These are phyloP conservation scores for Monsonia emarginata DNA, from an alignment of 441 rosid species.

Conservation along the genomic window DNA sequence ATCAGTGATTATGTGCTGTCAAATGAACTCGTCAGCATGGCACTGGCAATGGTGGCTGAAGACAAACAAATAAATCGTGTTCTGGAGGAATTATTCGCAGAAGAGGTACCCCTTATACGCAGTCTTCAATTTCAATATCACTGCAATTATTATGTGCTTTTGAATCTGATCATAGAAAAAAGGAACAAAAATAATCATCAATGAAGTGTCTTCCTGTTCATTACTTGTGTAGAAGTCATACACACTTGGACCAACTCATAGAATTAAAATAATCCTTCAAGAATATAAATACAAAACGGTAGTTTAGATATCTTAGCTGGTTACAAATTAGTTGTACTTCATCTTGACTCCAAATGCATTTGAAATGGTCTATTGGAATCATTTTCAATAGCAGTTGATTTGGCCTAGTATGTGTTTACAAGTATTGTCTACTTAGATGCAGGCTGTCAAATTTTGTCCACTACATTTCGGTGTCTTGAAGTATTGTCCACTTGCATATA, in stretches of 20 bases:
- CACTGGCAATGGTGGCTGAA: conserved; percentile 86
- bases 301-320: not conserved
- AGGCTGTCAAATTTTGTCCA: too few species aligned
- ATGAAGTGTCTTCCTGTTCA: too few species aligned
- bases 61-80: conserved; percentile 90
- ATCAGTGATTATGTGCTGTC: conserved; percentile 87
- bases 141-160: not conserved
- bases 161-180: not conserved
- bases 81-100: conserved; percentile 73
- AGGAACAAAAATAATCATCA: not conserved
- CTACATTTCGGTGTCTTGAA: too few species aligned
- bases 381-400: not conserved
- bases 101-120: conserved; percentile 38
- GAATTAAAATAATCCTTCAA: too few species aligned
- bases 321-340: not conserved
- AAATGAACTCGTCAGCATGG: conserved; percentile 84
- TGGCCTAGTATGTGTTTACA: not conserved
- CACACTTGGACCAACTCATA: too few species aligned
- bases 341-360: not conserved
- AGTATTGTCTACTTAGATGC: too few species aligned
- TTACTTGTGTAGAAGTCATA: too few species aligned
- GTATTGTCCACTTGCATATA: too few species aligned
- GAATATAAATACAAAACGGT: too few species aligned
- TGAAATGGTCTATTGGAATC: not conserved
- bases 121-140: not conserved